Conservation (phyloP, 1,284 basidiomycete genomes). For the Ustilago nuda region DNA sequence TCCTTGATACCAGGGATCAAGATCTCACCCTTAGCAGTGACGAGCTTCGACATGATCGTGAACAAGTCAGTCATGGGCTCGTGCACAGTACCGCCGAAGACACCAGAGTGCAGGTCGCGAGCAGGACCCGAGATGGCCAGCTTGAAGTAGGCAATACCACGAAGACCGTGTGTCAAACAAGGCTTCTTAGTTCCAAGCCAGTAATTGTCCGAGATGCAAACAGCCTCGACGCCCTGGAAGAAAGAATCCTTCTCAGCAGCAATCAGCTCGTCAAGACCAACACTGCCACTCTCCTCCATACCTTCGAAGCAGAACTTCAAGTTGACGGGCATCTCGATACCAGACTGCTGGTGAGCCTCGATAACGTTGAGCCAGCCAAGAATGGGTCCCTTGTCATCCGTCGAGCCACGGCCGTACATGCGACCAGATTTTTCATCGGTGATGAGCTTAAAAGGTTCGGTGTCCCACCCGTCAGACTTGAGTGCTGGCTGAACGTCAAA, state of each 20-base stretch:
- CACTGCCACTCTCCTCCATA: conserved; percentile 97
- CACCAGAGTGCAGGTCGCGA: conserved; percentile 88
- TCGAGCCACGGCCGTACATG: conserved; percentile 81
- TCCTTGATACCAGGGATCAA: conserved; percentile 91
- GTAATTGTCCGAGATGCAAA: conserved; percentile 80
- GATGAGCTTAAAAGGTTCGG: conserved; percentile 87
- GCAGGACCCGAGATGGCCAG: conserved; percentile 85
- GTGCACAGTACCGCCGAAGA: conserved; percentile 70
- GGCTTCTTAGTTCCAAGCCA: conserved; percentile 70
- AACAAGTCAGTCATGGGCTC: conserved; percentile 76
- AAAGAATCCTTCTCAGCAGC: conserved; percentile 82
- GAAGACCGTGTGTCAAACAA: conserved; percentile 71
- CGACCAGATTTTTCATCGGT: conserved; percentile 77
- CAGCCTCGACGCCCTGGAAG: conserved; percentile 91
- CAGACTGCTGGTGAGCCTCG: conserved; percentile 82
- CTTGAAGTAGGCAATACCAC: conserved; percentile 91
- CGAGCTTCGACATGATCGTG: conserved; percentile 78
- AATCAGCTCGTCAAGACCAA: conserved; percentile 92
- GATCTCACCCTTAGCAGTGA: conserved; percentile 84
- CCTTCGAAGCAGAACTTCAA: conserved; percentile 93
- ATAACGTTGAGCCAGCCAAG: conserved; percentile 95
- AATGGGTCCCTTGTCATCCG: conserved; percentile 68
- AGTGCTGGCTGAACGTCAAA: conserved; percentile 72
- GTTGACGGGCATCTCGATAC: conserved; percentile 88
- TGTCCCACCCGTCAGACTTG: conserved; percentile 82